Evolutionary conservation across 768 basidiomycete genomes (phyloP).

Genomic region (Heimioporus sp.): DNA sequence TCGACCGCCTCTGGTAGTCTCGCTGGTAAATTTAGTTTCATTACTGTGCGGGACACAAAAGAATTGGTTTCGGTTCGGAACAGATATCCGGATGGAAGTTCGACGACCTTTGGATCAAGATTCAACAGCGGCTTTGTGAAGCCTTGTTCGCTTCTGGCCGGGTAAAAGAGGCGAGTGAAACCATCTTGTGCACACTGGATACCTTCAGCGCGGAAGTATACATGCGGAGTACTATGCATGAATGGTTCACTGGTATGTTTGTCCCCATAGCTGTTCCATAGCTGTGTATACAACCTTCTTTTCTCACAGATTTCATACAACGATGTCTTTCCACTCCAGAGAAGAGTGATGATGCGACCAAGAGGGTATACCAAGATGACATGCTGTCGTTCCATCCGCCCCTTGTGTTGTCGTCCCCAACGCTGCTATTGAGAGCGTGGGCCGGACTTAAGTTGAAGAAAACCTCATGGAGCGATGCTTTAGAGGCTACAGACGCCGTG

Average conservation of each 20-base stretch:
- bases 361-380: no score
- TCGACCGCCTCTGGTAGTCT: neutral
- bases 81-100: no score
- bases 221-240: no score
- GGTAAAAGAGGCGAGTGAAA: neutral
- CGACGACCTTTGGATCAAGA: neutral
- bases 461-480: neutral
- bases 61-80: no score
- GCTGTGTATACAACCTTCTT: no score
- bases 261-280: no score
- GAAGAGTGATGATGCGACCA: no score
- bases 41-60: no score
- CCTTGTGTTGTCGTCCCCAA: no score
- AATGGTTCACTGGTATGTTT: neutral
- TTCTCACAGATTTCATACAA: constrained; percentile 1
- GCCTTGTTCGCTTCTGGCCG: neutral
- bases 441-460: neutral
- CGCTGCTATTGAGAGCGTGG: neutral
- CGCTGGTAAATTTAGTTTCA: neutral
- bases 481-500: neutral
- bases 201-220: no score
- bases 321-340: neutral
- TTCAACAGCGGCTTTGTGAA: constrained; percentile 4
- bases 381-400: no score
- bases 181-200: neutral